phyloP scores from a whole-genome alignment of 1,139 yeast genomes.

The Kodamaea plutei region DNA sequence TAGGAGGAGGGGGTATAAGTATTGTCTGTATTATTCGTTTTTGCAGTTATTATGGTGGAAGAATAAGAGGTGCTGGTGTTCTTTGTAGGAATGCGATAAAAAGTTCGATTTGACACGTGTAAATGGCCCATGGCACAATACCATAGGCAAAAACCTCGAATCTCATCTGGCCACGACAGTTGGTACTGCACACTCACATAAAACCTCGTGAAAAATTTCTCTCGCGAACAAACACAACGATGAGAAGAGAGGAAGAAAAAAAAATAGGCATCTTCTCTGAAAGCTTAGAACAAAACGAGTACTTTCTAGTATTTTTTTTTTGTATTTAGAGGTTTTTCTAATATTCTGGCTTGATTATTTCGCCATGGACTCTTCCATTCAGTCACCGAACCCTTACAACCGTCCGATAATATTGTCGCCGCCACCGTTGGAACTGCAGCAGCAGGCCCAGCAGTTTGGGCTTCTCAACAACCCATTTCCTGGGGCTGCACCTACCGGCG shows the following conservation, averaged over 20 bases:
- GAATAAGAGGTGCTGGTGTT: too few species aligned
- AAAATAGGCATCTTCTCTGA: neutral
- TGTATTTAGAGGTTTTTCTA: too few species aligned
- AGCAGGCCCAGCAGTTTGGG: constrained; percentile 4
- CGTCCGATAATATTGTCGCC: constrained; percentile 42
- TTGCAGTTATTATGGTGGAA: too few species aligned
- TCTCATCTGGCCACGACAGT: constrained; percentile 1
- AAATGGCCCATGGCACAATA: too few species aligned
- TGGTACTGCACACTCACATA: neutral
- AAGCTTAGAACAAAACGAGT: neutral
- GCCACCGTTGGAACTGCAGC: constrained; percentile 30
- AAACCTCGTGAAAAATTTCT: constrained; percentile 1
- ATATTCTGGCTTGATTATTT: too few species aligned
- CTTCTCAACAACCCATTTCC: constrained; percentile 5
- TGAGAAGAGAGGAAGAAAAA: constrained; percentile 1
- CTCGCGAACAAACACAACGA: neutral
- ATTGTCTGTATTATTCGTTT: too few species aligned
- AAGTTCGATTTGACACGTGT: too few species aligned
- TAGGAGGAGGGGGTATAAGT: too few species aligned
- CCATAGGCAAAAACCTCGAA: neutral
- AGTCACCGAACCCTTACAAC: constrained; percentile 16
- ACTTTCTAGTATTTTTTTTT: too few species aligned
- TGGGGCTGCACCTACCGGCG: neutral
- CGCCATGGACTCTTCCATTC: constrained; percentile 8
- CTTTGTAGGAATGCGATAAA: neutral